phyloP scores from a whole-genome alignment of 2,329 filamentous ascomycete species.

The Neonectria sp. region DNA sequence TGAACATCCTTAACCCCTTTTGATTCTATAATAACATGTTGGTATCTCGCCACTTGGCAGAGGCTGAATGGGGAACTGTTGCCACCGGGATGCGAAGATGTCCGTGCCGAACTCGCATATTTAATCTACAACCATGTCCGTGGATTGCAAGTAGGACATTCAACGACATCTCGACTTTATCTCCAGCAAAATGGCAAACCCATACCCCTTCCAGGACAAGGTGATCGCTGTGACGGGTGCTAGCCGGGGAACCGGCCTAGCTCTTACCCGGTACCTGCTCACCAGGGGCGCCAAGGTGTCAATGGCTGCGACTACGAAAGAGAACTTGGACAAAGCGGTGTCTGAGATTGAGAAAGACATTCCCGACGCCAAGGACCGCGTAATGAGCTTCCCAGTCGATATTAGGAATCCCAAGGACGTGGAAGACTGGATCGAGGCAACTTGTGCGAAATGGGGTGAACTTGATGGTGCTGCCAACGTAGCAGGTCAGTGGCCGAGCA shows the following conservation, averaged over 20 bases:
- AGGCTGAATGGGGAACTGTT: neutral
- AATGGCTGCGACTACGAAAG: slow-evolving; percentile 47
- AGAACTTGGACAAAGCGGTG: slow-evolving; percentile 46
- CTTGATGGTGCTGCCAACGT: slow-evolving; percentile 56
- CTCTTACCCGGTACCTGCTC: slow-evolving; percentile 66
- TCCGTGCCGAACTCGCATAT: slow-evolving; percentile 18
- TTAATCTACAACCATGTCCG: slow-evolving; percentile 24
- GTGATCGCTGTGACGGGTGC: slow-evolving; percentile 76
- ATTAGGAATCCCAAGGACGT: slow-evolving; percentile 52
- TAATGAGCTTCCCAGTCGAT: slow-evolving; percentile 48
- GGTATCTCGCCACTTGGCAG: no score
- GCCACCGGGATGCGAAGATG: neutral
- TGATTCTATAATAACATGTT: neutral
- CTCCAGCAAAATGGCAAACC: slow-evolving; percentile 39
- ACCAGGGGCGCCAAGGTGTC: slow-evolving; percentile 53
- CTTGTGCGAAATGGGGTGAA: slow-evolving; percentile 51
- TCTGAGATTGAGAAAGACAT: slow-evolving; percentile 43
- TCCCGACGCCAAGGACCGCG: slow-evolving; percentile 39
- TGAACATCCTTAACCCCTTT: neutral
- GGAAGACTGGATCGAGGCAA: slow-evolving; percentile 52
- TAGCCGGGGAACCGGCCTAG: slow-evolving; percentile 70
- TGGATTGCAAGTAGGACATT: neutral
- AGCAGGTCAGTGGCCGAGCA: slow-evolving; percentile 47
- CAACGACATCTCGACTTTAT: neutral
- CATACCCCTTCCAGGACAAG: slow-evolving; percentile 57